Evolutionary conservation across 140 eudicot species (phyloP).

Genomic region (Stevia rebaudiana): DNA sequence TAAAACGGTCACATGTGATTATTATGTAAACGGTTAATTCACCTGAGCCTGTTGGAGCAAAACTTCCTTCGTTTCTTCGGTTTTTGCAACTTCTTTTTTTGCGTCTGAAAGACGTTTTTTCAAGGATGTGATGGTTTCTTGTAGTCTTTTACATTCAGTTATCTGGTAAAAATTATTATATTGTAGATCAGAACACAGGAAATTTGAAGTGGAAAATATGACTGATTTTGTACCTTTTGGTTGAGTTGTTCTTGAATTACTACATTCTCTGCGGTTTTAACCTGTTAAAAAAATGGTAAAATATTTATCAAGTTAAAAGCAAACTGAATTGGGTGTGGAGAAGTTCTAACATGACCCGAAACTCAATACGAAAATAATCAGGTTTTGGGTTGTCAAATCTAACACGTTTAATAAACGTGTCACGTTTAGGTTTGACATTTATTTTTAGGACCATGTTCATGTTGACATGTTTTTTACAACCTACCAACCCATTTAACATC

Average conservation of each 20-base stretch:
- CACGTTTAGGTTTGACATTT: neutral
- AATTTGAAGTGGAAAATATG: neutral
- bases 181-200: neutral
- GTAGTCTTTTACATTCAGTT: conserved; percentile 66
- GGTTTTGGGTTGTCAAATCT: neutral
- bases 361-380: neutral
- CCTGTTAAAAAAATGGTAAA: conserved; percentile 39
- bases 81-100: conserved; percentile 19
- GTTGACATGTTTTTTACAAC: too few relatives aligned
- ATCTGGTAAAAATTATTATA: conserved; percentile 39
- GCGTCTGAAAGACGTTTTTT: conserved; percentile 60
- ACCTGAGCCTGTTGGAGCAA: conserved; percentile 60
- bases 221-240: conserved; percentile 56
- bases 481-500: neutral
- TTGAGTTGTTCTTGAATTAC: conserved; percentile 77
- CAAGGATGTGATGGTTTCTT: conserved; percentile 53
- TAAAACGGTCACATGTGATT: too few relatives aligned
- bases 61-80: conserved; percentile 37
- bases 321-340: neutral
- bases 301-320: neutral
- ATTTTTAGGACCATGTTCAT: too few relatives aligned
- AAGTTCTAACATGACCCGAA: neutral
- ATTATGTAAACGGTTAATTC: neutral
- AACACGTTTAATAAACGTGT: neutral
- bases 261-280: conserved; percentile 69